phyloP scores from a whole-genome alignment of 257 asterid species.

The Agastache rugosa region DNA sequence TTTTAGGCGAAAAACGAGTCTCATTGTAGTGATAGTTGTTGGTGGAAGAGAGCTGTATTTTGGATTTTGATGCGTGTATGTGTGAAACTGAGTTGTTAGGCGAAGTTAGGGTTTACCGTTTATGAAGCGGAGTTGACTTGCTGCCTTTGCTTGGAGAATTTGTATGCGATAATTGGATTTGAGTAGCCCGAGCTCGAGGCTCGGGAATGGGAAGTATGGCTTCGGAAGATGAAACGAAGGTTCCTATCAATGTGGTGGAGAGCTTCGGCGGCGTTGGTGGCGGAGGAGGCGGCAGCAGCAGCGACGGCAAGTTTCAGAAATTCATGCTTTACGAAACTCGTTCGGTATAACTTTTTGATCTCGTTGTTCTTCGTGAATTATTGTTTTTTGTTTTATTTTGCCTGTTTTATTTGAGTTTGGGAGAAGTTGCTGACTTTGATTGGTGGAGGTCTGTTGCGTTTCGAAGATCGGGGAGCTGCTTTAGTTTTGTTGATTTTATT shows the following conservation, averaged over 20 bases:
- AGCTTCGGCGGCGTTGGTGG: conserved; percentile 35
- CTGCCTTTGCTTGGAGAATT: conserved; percentile 25
- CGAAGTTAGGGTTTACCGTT: conserved; percentile 44
- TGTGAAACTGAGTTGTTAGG: conserved; percentile 30
- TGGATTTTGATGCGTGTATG: conserved; percentile 30
- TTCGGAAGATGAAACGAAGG: conserved; percentile 44
- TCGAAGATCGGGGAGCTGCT: conserved; percentile 10
- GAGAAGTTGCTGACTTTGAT: conserved; percentile 27
- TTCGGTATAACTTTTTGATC: conserved; percentile 64
- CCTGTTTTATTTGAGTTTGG: background rate
- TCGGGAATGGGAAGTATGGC: conserved; percentile 64
- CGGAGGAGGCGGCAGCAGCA: conserved; percentile 35
- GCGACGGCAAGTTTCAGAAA: conserved; percentile 56
- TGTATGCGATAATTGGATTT: conserved; percentile 44
- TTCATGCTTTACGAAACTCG: conserved; percentile 86
- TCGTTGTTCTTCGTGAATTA: conserved; percentile 26
- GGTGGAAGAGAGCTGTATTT: conserved; percentile 2
- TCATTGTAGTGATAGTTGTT: conserved; percentile 38
- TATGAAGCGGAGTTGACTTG: conserved; percentile 43
- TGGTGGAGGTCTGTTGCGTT: conserved; percentile 27
- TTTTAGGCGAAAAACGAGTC: conserved; percentile 33
- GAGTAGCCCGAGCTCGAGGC: conserved; percentile 47
- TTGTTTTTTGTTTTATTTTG: conserved; percentile 27
- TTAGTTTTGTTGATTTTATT: conserved; percentile 22
- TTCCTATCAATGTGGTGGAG: conserved; percentile 39